These are phyloP conservation scores for Babjeviella inositovora DNA, from an alignment of 805 yeast species.

Conservation along the genomic window DNA sequence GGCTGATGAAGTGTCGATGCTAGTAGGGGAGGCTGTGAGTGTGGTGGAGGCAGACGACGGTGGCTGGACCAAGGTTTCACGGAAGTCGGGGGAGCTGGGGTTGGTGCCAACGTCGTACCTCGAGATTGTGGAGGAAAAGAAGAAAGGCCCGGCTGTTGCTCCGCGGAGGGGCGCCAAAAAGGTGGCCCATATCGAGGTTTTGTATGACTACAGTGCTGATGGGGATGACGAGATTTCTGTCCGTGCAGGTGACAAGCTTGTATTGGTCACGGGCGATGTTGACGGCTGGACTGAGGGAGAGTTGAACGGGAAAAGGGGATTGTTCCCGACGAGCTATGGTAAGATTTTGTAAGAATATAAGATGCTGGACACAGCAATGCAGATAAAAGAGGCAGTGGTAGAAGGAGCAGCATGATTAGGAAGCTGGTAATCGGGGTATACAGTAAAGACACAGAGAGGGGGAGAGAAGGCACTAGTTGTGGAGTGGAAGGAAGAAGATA, in stretches of 20 bases:
- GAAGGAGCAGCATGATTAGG: background rate
- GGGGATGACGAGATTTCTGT: slow-evolving; percentile 72
- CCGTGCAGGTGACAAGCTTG: slow-evolving; percentile 55
- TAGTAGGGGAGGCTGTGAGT: slow-evolving; percentile 41
- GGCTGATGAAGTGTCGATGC: slow-evolving; percentile 54
- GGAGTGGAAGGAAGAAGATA: too few relatives aligned
- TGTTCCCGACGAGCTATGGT: slow-evolving; percentile 72
- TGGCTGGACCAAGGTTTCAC: slow-evolving; percentile 70
- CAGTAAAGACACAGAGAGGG: too few relatives aligned
- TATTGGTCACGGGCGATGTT: slow-evolving; percentile 45
- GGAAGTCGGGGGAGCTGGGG: slow-evolving; percentile 39
- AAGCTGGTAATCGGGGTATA: background rate
- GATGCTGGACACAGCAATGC: slow-evolving; percentile 1
- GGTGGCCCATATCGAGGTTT: slow-evolving; percentile 46
- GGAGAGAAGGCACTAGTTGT: too few relatives aligned
- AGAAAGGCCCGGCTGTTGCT: slow-evolving; percentile 65
- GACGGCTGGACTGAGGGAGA: slow-evolving; percentile 97
- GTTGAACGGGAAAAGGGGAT: slow-evolving; percentile 43
- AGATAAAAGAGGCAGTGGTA: background rate
- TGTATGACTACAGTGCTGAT: slow-evolving; percentile 63
- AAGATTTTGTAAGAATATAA: slow-evolving; percentile 8
- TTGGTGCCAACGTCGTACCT: slow-evolving; percentile 78
- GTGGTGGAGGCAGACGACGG: slow-evolving; percentile 68
- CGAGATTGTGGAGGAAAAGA: slow-evolving; percentile 23
- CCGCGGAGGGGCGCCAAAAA: slow-evolving; percentile 63